Evolutionary conservation across 352 stramenopile species (phyloP), one percentile per base, ranked within the genome.

Genomic region (Pythium biforme): DNA sequence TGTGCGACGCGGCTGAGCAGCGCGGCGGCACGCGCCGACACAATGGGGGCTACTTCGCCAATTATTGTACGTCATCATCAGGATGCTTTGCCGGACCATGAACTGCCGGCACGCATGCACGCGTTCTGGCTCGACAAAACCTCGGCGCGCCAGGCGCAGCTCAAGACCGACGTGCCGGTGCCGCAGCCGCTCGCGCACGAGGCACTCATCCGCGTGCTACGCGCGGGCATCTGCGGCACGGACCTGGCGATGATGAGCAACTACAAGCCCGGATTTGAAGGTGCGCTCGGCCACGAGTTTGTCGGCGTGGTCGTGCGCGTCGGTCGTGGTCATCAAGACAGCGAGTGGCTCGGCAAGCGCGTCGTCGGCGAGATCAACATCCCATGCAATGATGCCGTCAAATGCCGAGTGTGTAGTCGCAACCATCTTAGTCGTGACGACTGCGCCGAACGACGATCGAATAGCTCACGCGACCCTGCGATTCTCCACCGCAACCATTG

Each of bases 291-390:
- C 39, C 90, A 97, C 64, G 90, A 97, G 74, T 97, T 97, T 62
- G 88, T 97, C 25, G 90, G 89, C 9, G 77, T 90, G 45, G 87
- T 97, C 3, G 73, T 84, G 22, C 56, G 83, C 46, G 59, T 97
- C 22, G 75, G 79, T 34, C 54, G 50, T 14, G 53, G 76, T 40
- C 68, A 49, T 23, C 26, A 29, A 8, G 66, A 75, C 14, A 68
- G 74, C 17, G 49, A 63, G 26, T 85, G 80, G 84, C 55, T 95
- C 0, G 81, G 83, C 19, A 80, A 92, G 64, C 87, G 92, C 29
- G 89, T 97, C 25, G 92, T 96, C 26, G 92, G 85, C 19, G 92
- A 98, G 70, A 97, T 98, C 50, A 98, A 98, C 66, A 69, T 97
- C 50, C 81, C 85, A 23, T 97, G 89, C 59, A 75, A 83, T 22